These are phyloP conservation scores for Medakamo hakoo DNA, from an alignment of 139 green algal species.

Conservation along the genomic window DNA sequence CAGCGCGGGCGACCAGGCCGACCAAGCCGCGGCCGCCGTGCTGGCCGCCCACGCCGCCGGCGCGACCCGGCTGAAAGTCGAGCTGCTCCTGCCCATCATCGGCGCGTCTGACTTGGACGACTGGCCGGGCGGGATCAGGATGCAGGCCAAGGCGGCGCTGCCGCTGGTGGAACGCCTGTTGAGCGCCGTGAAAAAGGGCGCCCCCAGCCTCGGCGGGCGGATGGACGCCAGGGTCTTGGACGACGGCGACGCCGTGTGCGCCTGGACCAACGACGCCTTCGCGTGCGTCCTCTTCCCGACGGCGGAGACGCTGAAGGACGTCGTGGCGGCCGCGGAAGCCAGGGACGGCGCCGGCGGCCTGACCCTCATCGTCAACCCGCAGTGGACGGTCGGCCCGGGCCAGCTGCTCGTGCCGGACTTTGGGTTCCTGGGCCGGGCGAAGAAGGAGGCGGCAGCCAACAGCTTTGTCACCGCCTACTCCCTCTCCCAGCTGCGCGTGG, in stretches of 20 bases:
- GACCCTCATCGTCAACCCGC: constrained; percentile 63
- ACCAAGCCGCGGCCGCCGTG: constrained; percentile 40
- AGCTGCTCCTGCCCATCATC: constrained; percentile 76
- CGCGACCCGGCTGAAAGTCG: constrained; percentile 39
- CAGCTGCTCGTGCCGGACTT: constrained; percentile 35
- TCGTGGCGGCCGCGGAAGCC: constrained; percentile 18
- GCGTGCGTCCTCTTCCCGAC: constrained; percentile 64
- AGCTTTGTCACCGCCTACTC: constrained; percentile 48
- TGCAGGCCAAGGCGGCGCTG: constrained; percentile 65
- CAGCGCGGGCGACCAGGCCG: constrained; percentile 22
- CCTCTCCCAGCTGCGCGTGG: constrained; percentile 46
- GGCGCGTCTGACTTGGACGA: constrained; percentile 83
- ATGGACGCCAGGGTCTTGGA: constrained; percentile 46
- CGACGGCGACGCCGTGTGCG: constrained; percentile 60
- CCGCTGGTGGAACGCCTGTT: constrained; percentile 57
- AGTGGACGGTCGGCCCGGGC: constrained; percentile 40
- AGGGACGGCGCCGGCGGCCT: constrained; percentile 18
- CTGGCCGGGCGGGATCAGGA: constrained; percentile 71
- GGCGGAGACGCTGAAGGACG: constrained; percentile 31
- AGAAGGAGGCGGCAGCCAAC: constrained; percentile 27
- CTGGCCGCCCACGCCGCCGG: constrained; percentile 41
- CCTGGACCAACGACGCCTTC: constrained; percentile 41
- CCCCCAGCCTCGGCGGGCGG: constrained; percentile 30
- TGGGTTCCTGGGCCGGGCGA: constrained; percentile 17
- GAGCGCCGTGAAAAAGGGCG: constrained; percentile 31